These are phyloP conservation scores for Anethum foeniculum DNA, from an alignment of 140 eudicot species.

Conservation along the genomic window DNA sequence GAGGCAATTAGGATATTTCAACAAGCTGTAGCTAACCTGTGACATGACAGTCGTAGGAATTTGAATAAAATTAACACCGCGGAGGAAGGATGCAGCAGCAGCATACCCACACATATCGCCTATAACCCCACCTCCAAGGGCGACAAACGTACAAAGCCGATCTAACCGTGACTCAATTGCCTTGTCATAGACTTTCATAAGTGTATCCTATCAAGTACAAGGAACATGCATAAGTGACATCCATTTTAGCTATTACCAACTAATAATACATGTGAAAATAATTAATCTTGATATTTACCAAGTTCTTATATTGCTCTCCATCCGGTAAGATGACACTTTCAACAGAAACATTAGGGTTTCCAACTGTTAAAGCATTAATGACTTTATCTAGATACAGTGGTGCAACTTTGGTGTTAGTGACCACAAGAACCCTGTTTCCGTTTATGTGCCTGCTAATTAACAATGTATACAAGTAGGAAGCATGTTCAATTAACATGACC, in stretches of 20 bases:
- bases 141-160: slow-evolving; percentile 90
- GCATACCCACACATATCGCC: slow-evolving; percentile 99
- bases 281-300: slow-evolving; percentile 44
- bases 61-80: slow-evolving; percentile 95
- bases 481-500: not conserved
- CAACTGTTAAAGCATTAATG: slow-evolving; percentile 57
- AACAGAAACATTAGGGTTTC: slow-evolving; percentile 77
- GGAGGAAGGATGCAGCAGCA: slow-evolving; percentile 91
- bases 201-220: slow-evolving; percentile 47
- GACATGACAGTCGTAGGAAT: slow-evolving; percentile 99
- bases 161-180: slow-evolving; percentile 92
- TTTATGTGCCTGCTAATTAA: slow-evolving; percentile 58
- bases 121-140: slow-evolving; percentile 98
- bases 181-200: slow-evolving; percentile 89
- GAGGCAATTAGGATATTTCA: too few relatives aligned
- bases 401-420: slow-evolving; percentile 85
- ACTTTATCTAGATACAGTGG: slow-evolving; percentile 90
- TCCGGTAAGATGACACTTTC: slow-evolving; percentile 88
- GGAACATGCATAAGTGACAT: not conserved
- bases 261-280: not conserved
- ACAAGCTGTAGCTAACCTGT: slow-evolving; percentile 39
- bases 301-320: slow-evolving; percentile 83
- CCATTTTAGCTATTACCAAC: not conserved
- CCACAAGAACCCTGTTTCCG: slow-evolving; percentile 93
- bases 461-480: not conserved